Base-by-base conservation (phyloP, 129 eudicot species). In the Flaveria bidentis region DNA sequence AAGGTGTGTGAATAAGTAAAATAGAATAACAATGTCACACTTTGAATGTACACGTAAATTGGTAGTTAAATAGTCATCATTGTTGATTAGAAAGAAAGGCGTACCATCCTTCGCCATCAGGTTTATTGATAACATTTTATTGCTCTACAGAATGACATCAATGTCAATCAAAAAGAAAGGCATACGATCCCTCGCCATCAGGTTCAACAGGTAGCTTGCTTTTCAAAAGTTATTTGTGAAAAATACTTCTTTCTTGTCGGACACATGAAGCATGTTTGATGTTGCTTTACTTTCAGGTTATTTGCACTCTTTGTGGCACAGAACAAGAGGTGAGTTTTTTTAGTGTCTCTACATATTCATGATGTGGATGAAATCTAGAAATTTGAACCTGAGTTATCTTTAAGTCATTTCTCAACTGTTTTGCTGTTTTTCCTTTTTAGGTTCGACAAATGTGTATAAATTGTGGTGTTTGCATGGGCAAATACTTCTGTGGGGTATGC, bases 381-480 rank as follows among this genome's bases (percentile, higher is more conserved):
- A 47, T 14, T 12, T 50, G 8, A 51, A 66, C 12, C 62, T 46
- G 41, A 5, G 41, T 36, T 36, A 20, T 60, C 14, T 15, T 72
- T 5, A 6, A 25, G 18, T 9, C 12, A 5, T 7, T 56, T 55
- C 61, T 5, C 12, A 41, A 55, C 39, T 82, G 13, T 61, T 13
- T 61, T 51, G 16, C 11, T 77, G 47, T 13, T 75, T 63, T 68
- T 12, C 53, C 16, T 44, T 42, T 44, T 42, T 88, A 93, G 98
- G 94, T 90, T 77, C 89, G 42, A 41, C 95, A 93, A 88, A 76
- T 83, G 67, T 93, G 98, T 62, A 73, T 77, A 67, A 93, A 85
- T 57, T 93, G 98, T 74, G 98, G 98, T 65, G 98, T 90, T 49
- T 93, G 95, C 83, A 93, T 90, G 98, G 96, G 85, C n/a, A 88